phyloP scores from a whole-genome alignment of 2,329 filamentous ascomycete genomes.

The Eurotiales sp. region DNA sequence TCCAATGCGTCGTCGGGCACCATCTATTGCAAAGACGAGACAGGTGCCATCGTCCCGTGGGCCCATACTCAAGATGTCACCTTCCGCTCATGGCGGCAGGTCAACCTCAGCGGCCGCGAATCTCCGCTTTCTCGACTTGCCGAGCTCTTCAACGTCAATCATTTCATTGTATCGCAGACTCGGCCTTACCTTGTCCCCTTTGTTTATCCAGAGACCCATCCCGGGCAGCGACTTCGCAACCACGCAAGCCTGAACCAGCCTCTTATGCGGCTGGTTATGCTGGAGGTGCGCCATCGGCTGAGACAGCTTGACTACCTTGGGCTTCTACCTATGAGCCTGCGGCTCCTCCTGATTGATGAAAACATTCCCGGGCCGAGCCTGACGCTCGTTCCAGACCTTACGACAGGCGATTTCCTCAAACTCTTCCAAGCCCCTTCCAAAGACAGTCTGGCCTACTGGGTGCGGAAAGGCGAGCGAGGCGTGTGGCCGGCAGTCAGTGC shows the following conservation, averaged over 20 bases:
- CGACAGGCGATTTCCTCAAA: constrained; percentile 66
- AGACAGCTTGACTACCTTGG: constrained; percentile 75
- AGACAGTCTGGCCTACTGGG: constrained; percentile 78
- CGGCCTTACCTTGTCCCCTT: constrained; percentile 87
- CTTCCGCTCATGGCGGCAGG: constrained; percentile 66
- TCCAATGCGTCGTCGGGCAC: constrained; percentile 52
- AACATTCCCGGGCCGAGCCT: constrained; percentile 72
- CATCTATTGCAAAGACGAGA: constrained; percentile 73
- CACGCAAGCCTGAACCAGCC: constrained; percentile 56
- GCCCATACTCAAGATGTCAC: constrained; percentile 57
- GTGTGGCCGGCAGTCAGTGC: constrained; percentile 89
- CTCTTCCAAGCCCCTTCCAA: constrained; percentile 79
- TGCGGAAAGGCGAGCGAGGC: constrained; percentile 74
- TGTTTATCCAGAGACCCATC: constrained; percentile 74
- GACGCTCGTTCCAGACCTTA: constrained; percentile 77
- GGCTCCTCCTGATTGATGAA: constrained; percentile 78
- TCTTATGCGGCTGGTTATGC: constrained; percentile 61
- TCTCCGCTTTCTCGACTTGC: constrained; percentile 68
- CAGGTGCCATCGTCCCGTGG: constrained; percentile 72
- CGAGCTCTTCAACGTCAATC: constrained; percentile 87
- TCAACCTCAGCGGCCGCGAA: constrained; percentile 63
- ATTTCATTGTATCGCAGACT: constrained; percentile 92
- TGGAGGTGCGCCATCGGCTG: constrained; percentile 77
- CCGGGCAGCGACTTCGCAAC: constrained; percentile 57
- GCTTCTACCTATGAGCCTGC: constrained; percentile 64